Evolutionary conservation across 2,329 filamentous ascomycete genomes (phyloP).

Genomic region (Torrubiellomyces zombiae): DNA sequence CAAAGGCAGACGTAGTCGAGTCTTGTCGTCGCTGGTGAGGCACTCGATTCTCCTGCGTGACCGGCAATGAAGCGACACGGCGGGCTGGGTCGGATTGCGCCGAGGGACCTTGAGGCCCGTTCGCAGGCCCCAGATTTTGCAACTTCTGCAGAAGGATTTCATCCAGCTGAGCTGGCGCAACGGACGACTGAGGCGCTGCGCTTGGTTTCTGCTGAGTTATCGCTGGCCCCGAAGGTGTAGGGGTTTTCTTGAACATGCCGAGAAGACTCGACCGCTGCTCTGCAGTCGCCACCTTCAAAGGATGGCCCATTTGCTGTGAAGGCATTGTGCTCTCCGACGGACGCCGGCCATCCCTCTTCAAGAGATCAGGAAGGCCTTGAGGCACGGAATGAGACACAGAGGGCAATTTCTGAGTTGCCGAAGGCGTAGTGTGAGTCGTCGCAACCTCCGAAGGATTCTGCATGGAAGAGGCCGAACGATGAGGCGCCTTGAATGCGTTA

Average conservation of each 20-base stretch:
- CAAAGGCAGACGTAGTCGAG: too few species aligned
- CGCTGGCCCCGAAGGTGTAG: too few species aligned
- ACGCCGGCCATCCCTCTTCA: not conserved
- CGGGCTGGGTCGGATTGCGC: constrained; percentile 4
- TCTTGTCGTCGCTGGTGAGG: too few species aligned
- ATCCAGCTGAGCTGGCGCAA: too few species aligned
- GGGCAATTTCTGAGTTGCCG: too few species aligned
- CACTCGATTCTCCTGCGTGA: too few species aligned
- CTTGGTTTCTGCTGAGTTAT: constrained; percentile 1
- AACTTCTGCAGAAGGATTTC: constrained; percentile 1
- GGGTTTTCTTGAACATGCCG: constrained; percentile 34
- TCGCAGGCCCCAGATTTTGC: constrained; percentile 1
- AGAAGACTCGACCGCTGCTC: constrained; percentile 32
- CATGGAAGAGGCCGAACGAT: too few species aligned
- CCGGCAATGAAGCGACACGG: too few species aligned
- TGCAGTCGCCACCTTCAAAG: constrained; percentile 8
- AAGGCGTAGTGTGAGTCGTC: too few species aligned
- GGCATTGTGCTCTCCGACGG: constrained; percentile 6
- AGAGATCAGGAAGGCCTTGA: not conserved
- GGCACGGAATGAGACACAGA: too few species aligned
- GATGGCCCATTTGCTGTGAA: constrained; percentile 12
- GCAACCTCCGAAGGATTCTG: too few species aligned
- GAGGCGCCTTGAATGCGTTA: constrained; percentile 29
- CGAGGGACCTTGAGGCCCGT: too few species aligned
- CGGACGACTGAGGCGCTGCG: not conserved